Evolutionary conservation across 108 stramenopile species (phyloP), one percentile per base, ranked within the genome.

Genomic region (Nitzschia sp.): DNA sequence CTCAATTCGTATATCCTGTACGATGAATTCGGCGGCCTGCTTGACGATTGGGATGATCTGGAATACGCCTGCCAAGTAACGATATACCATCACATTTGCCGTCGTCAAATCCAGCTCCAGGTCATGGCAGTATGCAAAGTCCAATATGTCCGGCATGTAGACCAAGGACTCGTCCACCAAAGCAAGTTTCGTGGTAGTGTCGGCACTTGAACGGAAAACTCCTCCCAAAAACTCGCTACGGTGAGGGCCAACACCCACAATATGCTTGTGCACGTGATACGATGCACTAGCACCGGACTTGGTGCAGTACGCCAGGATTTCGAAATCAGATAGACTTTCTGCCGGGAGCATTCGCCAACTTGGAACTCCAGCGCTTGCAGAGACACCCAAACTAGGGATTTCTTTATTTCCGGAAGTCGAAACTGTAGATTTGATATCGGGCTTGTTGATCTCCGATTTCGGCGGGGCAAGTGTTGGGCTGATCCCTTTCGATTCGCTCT

Each of bases 191-290:
- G 55, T 32, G 16, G 56, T 45, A 4, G 57, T 35, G 15, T 32
- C 5, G 48, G 17, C 22, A 27, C 55, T 23, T 2, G 46, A 48
- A 21, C 58, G 61, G 45, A 80, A 75, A 2, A 78, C 17, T 17
- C 21, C 30, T 13, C 69, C 32, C 28, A 82, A 59, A 32, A 62
- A 69, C 6, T 78, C 73, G 32, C 64, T 61, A 13, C 66, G 45
- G 6, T 73, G 54, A 9, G 77, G 77, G 17, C 81, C 81, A 48
- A 77, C 76, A 15, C 63, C 75, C 3, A 82, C 48, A 17, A 75
- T 75, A 38, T 71, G 63, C 28, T 73, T 78, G 65, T 82, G 81
- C 4, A 82, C 77, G 64, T 75, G 34, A 56, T 75, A 78, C 5
- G 19, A 30, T n/a, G n/a, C 55, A 15, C 15, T 46, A 13, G 46